Percentiles rank a stretch among this genome's conserved stretches.
Evolutionary conservation across 2,329 filamentous ascomycete species (phyloP).

Genomic region (Penicillium thymicola): DNA sequence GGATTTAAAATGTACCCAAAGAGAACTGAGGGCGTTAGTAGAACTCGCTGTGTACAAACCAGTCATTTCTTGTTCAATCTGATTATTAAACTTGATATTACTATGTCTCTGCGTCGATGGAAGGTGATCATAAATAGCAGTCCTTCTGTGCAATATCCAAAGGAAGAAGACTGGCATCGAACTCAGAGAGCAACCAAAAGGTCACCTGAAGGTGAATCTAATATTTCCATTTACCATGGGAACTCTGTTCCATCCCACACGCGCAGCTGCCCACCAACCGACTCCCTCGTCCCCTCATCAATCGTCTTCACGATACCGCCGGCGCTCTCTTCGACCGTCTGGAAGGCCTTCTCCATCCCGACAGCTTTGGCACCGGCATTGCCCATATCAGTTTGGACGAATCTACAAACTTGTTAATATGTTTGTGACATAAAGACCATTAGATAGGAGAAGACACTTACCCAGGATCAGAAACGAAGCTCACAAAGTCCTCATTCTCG

Average conservation of each 20-base stretch:
- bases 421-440: neutral
- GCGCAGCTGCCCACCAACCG: neutral
- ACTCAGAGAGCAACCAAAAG: no score
- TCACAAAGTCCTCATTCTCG: neutral
- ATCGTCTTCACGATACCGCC: conserved; percentile 18
- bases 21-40: no score
- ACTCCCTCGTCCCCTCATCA: conserved; percentile 4
- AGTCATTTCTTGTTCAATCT: neutral
- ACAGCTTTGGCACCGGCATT: conserved; percentile 15
- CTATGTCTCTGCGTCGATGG: neutral
- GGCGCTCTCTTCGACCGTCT: conserved; percentile 22
- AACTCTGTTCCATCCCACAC: neutral
- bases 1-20: no score
- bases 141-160: neutral
- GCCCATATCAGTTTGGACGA: conserved; percentile 25
- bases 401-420: conserved; percentile 5
- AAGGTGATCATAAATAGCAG: neutral
- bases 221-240: neutral
- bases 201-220: neutral
- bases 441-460: neutral
- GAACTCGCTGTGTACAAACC: neutral
- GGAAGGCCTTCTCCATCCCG: conserved; percentile 16
- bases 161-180: neutral
- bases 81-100: neutral
- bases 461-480: neutral